phyloP scores from a whole-genome alignment of 495 filamentous ascomycete genomes.

The Trichoderma parareesei region DNA sequence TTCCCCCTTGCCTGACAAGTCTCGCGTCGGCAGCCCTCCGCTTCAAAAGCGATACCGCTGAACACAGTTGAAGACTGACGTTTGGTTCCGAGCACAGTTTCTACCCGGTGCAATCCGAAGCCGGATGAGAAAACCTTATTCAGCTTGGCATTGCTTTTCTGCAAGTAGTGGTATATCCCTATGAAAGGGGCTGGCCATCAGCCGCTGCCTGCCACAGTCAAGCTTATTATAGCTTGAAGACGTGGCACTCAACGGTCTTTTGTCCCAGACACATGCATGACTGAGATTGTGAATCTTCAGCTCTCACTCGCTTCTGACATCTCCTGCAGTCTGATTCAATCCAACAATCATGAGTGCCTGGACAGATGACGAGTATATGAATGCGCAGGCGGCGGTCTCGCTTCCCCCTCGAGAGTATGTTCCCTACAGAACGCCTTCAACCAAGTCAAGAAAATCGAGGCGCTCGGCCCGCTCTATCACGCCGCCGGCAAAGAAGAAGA shows the following conservation, averaged over 20 bases:
- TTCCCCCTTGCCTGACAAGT: neutral
- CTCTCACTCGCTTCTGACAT: neutral
- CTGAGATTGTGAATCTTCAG: neutral
- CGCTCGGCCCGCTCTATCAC: constrained; percentile 48
- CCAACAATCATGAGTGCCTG: constrained; percentile 29
- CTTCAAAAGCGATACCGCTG: too few relatives aligned
- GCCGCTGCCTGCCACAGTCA: neutral
- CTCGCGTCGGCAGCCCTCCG: neutral
- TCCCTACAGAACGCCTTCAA: constrained; percentile 54
- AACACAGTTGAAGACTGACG: neutral
- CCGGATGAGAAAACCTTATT: neutral
- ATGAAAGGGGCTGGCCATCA: neutral
- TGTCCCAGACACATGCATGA: neutral
- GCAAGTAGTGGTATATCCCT: neutral
- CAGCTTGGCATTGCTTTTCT: neutral
- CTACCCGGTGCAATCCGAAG: neutral
- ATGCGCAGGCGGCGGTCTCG: constrained; percentile 36
- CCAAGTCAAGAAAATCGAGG: constrained; percentile 41
- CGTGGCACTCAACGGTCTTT: neutral
- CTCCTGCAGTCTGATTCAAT: neutral
- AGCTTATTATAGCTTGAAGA: neutral
- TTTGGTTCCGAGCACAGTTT: neutral
- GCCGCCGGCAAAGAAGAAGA: constrained; percentile 37
- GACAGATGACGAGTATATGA: constrained; percentile 47
- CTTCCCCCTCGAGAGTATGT: constrained; percentile 62